Base-by-base conservation (phyloP, 2,329 filamentous ascomycete species). In the Fusarium musae region DNA sequence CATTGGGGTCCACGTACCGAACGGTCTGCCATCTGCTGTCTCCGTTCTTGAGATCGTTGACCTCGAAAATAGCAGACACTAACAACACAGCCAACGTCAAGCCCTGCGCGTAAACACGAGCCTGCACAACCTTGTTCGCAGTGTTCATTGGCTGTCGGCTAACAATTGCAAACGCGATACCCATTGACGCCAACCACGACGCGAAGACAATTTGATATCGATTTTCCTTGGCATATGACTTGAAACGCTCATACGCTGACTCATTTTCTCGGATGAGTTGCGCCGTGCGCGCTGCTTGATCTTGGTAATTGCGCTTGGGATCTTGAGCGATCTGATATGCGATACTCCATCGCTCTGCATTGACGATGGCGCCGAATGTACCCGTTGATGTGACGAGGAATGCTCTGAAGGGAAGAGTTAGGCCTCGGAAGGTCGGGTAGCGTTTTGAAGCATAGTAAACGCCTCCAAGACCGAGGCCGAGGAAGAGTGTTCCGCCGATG, bases 31-130 rank as follows among this genome's bases (percentile, higher is more conserved):
- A 97, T 80, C 92, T 88, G 72, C 92, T 93, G 78, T 89, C 88
- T 47, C 94, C 94, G 78, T 89, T 89, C 80, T 91, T 91, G 74
- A 92, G 93, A 83, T 99, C 96, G 54, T 83, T 84, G 71, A 89
- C 87, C 89, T 98, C 95, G 77, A 97, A 93, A 8, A 90, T 92
- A 47, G 96, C 94, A 37, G 91, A 93, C 62, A 93, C 91, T 78
- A 97, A 88, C 57, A 98, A 85, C 49, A 97, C 94, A 70, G 92
- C 93, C 52, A 98, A 85, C 9, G 95, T 97, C 78, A 97, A 85
- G 12, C 93, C 94, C 85, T 98, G 95, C 3, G 95, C 95, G 83
- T 97, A 97, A 72, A 98, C 93, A 89, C 95, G 92, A 32, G 95
- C 95, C 87, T 98, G 95, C 21, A 98, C 95, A 26, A 98, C 85